Evolutionary conservation across 768 basidiomycete genomes (phyloP), one percentile per base, ranked within the genome.

Genomic region (Auriscalpium orientale): DNA sequence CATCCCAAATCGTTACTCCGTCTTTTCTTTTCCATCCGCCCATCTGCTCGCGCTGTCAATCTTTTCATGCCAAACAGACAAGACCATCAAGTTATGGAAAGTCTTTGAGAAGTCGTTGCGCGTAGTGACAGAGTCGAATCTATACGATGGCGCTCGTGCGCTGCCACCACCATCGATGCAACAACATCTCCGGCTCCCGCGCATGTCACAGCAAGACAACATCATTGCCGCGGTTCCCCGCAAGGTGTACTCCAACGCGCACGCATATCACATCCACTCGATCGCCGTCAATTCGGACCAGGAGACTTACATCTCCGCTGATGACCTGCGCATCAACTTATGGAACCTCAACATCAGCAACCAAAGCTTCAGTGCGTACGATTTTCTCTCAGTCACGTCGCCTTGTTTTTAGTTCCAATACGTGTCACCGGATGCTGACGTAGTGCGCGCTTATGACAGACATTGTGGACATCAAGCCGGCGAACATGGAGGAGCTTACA

Each of bases 51-150:
- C 35, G n/a, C 8, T 53, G 35, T 37, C 49, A 28, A n/a, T n/a
- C n/a, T n/a, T n/a, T n/a, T n/a, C n/a, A n/a, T n/a, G n/a, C n/a
- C 33, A 36, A 20, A 40, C 68, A 99, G 97, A 99, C 79, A 99
- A 99, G 78, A 99, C 97, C 36, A 97, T 99, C 77, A 99, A 99
- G 70, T 84, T 98, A 55, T 99, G 97, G 97, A 98, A 99, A 70
- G 95, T 99, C n/a, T 98, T 98, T 59, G 97, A 98, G 76, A 98
- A 98, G 75, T 88, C 89, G 40, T 78, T 99, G 66, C 87, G 89
- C 63, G 91, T 98, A 46, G 95, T 99, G 40, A 87, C 95, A 18
- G 94, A 98, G 78, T 97, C 94, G 68, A 98, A 98, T 72, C 86
- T 95, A 61, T 80, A 82, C 62, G 88, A 91, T 68, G 89, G 89